These are phyloP conservation scores for Xenoacremonium recifei DNA, from an alignment of 2,329 filamentous ascomycete species.

Conservation along the genomic window DNA sequence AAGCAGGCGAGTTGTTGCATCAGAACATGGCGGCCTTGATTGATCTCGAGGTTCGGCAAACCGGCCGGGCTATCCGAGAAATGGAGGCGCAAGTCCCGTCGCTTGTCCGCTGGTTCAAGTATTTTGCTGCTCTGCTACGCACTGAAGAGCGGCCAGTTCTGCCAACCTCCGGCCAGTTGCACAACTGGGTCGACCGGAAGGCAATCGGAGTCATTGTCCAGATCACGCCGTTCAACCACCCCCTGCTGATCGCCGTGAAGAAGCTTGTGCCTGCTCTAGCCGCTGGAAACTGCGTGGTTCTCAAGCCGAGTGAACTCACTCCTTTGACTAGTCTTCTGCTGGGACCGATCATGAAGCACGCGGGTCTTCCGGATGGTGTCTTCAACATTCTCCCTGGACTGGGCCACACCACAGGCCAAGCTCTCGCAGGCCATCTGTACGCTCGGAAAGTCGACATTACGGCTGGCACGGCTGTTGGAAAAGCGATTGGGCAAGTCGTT, in stretches of 20 bases:
- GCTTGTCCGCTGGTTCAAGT: conserved; percentile 68
- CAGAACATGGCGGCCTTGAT: conserved; percentile 55
- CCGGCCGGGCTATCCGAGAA: conserved; percentile 65
- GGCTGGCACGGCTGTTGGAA: conserved; percentile 69
- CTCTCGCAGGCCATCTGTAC: conserved; percentile 50
- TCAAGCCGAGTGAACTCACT: conserved; percentile 63
- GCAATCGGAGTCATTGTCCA: conserved; percentile 58
- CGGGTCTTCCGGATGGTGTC: conserved; percentile 69
- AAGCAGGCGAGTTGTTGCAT: conserved; percentile 53
- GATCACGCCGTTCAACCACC: conserved; percentile 60
- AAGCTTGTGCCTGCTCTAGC: conserved; percentile 62
- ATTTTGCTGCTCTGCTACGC: conserved; percentile 67
- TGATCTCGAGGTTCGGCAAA: conserved; percentile 63
- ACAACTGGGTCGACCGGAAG: conserved; percentile 54
- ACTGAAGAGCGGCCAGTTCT: conserved; percentile 65
- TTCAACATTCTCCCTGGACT: conserved; percentile 61
- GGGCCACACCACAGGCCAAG: conserved; percentile 50
- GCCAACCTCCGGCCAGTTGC: conserved; percentile 60
- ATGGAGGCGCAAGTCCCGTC: conserved; percentile 68
- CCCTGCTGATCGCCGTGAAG: conserved; percentile 56
- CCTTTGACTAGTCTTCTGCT: conserved; percentile 61
- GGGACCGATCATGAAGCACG: conserved; percentile 59
- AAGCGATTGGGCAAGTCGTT: conserved; percentile 64
- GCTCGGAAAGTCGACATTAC: conserved; percentile 72
- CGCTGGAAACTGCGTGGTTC: conserved; percentile 56